phyloP scores from a whole-genome alignment of 1,139 yeast species.

The Nakaseomyces sp. region DNA sequence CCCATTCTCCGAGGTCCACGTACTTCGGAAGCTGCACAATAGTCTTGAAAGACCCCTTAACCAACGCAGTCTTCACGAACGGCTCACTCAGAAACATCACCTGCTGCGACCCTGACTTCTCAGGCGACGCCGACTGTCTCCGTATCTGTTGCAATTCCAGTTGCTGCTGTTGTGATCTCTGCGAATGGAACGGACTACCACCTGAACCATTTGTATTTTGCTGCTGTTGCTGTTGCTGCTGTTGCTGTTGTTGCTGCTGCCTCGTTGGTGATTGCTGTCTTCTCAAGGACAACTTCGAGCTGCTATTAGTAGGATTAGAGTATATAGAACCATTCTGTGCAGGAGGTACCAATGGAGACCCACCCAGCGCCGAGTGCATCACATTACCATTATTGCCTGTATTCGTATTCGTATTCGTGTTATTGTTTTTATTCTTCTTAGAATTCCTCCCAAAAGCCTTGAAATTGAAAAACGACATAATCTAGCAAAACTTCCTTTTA shows the following conservation, averaged over 20 bases:
- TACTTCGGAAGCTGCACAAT: conserved; percentile 92
- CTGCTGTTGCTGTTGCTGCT: conserved; percentile 5
- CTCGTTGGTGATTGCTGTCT: conserved; percentile 31
- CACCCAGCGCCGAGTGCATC: neutral
- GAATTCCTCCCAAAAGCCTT: conserved; percentile 36
- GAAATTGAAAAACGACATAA: conserved; percentile 25
- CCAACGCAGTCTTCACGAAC: conserved; percentile 85
- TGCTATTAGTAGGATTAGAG: conserved; percentile 30
- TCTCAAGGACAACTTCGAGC: conserved; percentile 33
- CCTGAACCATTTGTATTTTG: neutral
- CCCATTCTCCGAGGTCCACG: conserved; percentile 92
- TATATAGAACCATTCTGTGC: conserved; percentile 13
- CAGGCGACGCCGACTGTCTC: conserved; percentile 38
- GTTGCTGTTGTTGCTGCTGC: conserved; percentile 15
- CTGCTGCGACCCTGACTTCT: conserved; percentile 23
- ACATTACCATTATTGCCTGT: too few species aligned
- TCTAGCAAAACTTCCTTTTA: too few species aligned
- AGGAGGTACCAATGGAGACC: neutral
- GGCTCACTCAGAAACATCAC: conserved; percentile 73
- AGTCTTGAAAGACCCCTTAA: conserved; percentile 94
- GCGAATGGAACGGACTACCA: conserved; percentile 6
- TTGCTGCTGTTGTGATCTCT: conserved; percentile 7
- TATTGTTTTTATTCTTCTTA: conserved; percentile 32
- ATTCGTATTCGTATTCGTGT: conserved; percentile 12
- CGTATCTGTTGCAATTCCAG: conserved; percentile 4